These are phyloP conservation scores for Tulasnella sp. DNA, from an alignment of 768 basidiomycete genomes.

Conservation along the genomic window DNA sequence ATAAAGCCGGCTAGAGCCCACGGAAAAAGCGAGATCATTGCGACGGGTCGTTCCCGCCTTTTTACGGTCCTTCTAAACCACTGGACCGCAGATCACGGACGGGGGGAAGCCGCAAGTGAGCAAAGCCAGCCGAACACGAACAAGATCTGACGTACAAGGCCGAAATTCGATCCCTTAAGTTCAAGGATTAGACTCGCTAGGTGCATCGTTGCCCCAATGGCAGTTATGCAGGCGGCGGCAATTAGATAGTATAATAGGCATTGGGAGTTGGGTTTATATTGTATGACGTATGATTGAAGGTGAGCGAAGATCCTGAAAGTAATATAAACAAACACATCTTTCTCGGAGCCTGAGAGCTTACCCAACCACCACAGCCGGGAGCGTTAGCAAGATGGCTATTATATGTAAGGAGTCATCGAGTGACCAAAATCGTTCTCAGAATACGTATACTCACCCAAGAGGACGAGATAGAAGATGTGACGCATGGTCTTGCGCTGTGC, in stretches of 20 bases:
- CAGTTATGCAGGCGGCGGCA: not conserved
- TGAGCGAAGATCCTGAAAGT: not conserved
- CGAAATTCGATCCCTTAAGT: not conserved
- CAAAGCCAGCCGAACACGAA: not conserved
- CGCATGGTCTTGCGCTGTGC: not conserved
- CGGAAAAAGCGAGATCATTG: not conserved
- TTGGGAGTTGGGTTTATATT: not conserved
- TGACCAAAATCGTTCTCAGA: not conserved
- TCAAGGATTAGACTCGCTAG: not conserved
- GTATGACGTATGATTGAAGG: not conserved
- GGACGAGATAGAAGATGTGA: not conserved
- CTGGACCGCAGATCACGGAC: not conserved
- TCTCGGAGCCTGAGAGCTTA: not conserved
- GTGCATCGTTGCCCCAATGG: not conserved
- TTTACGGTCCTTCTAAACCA: not conserved
- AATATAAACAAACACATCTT: not conserved
- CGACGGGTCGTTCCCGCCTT: not conserved
- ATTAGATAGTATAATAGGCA: not conserved
- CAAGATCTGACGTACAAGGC: not conserved
- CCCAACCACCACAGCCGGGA: not conserved
- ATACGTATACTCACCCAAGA: not conserved
- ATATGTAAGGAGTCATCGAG: not conserved
- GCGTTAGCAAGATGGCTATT: not conserved
- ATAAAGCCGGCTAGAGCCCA: not conserved
- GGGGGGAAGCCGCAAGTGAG: not conserved